Evolutionary conservation across 2,329 filamentous ascomycete species (phyloP), one percentile per base, ranked within the genome.

Genomic region (Mollisia scopiformis): DNA sequence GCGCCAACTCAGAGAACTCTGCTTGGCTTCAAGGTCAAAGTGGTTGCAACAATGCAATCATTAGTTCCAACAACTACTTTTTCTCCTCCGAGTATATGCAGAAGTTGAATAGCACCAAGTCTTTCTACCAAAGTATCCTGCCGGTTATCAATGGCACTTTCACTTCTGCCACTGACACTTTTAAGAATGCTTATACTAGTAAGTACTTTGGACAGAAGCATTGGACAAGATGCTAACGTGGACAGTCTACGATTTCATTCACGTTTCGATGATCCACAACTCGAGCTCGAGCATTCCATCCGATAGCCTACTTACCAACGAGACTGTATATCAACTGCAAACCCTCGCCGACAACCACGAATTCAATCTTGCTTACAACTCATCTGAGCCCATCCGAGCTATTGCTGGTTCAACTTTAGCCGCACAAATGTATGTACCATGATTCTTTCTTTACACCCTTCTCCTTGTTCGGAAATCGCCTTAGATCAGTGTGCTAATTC

Each of bases 311-410:
- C 82, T 93, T 62, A 88, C 86, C 50, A 68, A 78, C 37, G 77
- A 80, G 1, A 82, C 83, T 27, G 79, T 92, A 58, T 73, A 78
- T 68, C 85, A 90, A 72, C 84, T 95, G 59, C 82, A 84, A 68
- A 83, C 84, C n/a, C 85, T 95, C 31, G 93, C 93, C 68, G 87
- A 93, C 73, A 78, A 80, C 61, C 91, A 95, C 75, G 90, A 97
- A 75, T 96, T 85, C 80, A 89, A 88, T 71, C 86, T 95, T 14
- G 91, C 91, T 56, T 96, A 89, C 84, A 94, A 96, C 78, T 76
- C 79, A 65, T 89, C 87, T 76, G 91, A 93, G 70, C 78, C 83
- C 47, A 79, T 83, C 67, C 83, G 85, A 56, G 82, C 85, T 67
- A 80, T 88, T 65, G 79, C 82, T 2, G 86, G 84, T 63, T 76